A percentile compares a stretch with the other conserved stretches of the same genome.
These are phyloP conservation scores for Eucalyptus regnans DNA, from an alignment of 345 rosid genomes.

Conservation along the genomic window DNA sequence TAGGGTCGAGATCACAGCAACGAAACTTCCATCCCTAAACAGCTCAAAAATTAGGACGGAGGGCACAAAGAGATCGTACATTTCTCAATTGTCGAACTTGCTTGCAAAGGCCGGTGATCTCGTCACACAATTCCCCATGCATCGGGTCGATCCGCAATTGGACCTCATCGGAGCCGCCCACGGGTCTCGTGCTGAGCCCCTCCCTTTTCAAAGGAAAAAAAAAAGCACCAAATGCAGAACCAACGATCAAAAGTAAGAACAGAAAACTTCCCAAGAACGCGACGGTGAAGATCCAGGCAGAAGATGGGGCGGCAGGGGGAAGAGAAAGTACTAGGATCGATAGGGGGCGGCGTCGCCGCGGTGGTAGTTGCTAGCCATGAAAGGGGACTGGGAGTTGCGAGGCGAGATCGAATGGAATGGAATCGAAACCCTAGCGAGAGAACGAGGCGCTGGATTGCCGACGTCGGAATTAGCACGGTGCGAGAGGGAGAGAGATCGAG, in stretches of 20 bases:
- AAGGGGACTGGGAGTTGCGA: background rate
- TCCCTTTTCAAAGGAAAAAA: too few species aligned
- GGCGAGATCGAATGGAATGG: too few species aligned
- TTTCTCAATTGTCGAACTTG: constrained; percentile 72
- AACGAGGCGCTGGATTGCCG: background rate
- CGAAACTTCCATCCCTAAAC: background rate
- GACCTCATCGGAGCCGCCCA: constrained; percentile 61
- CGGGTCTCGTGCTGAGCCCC: constrained; percentile 51
- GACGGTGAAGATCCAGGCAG: background rate
- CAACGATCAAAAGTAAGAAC: background rate
- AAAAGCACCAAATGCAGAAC: background rate
- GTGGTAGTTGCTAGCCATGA: constrained; percentile 43
- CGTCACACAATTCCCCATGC: constrained; percentile 69
- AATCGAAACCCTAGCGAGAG: background rate
- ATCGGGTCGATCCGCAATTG: constrained; percentile 88
- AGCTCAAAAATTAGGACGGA: background rate
- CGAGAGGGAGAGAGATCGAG: background rate
- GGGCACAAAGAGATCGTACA: constrained; percentile 4
- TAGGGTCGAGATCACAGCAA: background rate
- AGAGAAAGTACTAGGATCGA: constrained; percentile 34
- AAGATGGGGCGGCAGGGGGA: background rate
- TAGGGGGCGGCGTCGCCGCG: constrained; percentile 52
- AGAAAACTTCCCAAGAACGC: background rate
- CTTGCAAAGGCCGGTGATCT: constrained; percentile 65
- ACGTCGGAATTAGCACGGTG: background rate